These are phyloP conservation scores for Scutellaria barbata DNA, from an alignment of 257 asterid genomes.

Conservation along the genomic window DNA sequence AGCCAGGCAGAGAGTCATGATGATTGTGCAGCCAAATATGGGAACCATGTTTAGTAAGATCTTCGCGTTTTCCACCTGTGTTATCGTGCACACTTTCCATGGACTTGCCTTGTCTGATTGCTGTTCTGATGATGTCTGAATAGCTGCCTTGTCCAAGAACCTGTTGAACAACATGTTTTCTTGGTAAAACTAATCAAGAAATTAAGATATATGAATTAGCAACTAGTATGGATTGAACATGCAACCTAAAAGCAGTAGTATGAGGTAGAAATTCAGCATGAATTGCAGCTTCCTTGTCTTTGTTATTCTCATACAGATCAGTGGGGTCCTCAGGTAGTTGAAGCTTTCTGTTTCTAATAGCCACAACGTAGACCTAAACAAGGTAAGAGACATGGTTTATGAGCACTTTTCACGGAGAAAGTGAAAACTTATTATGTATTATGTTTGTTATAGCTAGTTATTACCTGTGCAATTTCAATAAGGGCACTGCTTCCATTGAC, in stretches of 20 bases:
- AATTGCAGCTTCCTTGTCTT: conserved; percentile 52
- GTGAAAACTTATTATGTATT: not conserved
- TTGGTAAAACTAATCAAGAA: not conserved
- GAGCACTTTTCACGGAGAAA: not conserved
- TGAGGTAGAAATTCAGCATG: conserved; percentile 58
- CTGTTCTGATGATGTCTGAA: conserved; percentile 39
- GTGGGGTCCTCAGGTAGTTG: conserved; percentile 52
- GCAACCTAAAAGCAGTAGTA: conserved; percentile 53
- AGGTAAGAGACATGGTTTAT: not conserved
- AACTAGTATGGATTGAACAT: not conserved
- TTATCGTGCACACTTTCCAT: conserved; percentile 74
- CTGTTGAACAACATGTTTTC: conserved; percentile 32
- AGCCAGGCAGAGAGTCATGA: conserved; percentile 82
- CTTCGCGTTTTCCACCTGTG: conserved; percentile 86
- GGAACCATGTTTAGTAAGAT: conserved; percentile 65
- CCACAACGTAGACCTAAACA: conserved; percentile 63
- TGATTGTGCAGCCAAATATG: conserved; percentile 67
- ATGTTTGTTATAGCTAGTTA: not conserved
- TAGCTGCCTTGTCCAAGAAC: conserved; percentile 81
- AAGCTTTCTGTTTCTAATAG: conserved; percentile 61
- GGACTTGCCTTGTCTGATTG: conserved; percentile 39
- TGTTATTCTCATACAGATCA: conserved; percentile 53
- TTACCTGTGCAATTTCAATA: conserved; percentile 63
- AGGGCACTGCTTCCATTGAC: conserved; percentile 70
- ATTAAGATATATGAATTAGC: not conserved